A percentile compares a stretch with the other conserved stretches of the same genome.
These are phyloP conservation scores for Sabuloglossum arenarium DNA, from an alignment of 495 filamentous ascomycete species.

Conservation along the genomic window DNA sequence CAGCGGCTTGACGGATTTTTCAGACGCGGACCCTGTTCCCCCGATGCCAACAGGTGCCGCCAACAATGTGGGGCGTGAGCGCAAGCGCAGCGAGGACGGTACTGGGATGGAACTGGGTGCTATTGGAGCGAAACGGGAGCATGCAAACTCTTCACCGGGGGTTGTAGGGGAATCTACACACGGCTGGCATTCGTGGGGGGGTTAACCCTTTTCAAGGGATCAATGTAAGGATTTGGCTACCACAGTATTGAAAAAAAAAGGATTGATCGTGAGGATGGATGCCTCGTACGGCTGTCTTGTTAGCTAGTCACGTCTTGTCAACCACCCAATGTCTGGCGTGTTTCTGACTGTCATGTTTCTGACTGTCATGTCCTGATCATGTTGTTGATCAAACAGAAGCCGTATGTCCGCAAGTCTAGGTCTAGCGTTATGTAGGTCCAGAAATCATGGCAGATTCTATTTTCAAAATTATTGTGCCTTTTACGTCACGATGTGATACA, in stretches of 20 bases:
- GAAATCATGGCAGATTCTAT: not conserved
- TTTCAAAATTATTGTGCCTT: not conserved
- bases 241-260: not conserved
- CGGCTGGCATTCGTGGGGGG: not conserved
- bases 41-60: not conserved
- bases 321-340: not conserved
- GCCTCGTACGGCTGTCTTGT: no score
- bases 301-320: no score
- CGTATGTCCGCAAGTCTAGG: not conserved
- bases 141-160: not conserved
- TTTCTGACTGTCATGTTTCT: no score
- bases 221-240: not conserved
- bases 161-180: not conserved
- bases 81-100: not conserved
- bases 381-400: not conserved
- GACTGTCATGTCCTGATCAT: not conserved
- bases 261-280: not conserved
- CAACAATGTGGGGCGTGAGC: not conserved
- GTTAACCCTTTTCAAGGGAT: not conserved
- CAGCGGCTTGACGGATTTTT: slow-evolving; percentile 42
- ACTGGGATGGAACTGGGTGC: not conserved
- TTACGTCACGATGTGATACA: no score
- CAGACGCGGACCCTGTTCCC: slow-evolving; percentile 12
- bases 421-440: not conserved
- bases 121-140: not conserved